These are phyloP conservation scores for Leucaena leucocephala DNA, from an alignment of 306 rosid genomes.

Conservation along the genomic window DNA sequence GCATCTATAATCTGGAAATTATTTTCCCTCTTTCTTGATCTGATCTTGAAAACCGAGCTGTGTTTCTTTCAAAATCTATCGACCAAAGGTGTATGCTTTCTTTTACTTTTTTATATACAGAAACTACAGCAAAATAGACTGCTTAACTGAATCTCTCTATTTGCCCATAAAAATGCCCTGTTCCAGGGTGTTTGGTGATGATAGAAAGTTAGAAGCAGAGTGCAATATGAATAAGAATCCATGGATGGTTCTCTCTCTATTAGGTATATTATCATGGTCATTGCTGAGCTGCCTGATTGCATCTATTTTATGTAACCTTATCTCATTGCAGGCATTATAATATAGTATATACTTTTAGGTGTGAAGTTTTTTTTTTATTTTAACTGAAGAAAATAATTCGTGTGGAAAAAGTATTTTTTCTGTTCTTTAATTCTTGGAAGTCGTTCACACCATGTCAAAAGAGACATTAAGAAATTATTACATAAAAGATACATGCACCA, in stretches of 20 bases:
- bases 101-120: slow-evolving; percentile 35
- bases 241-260: slow-evolving; percentile 29
- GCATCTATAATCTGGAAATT: slow-evolving; percentile 48
- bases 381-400: background rate
- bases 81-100: slow-evolving; percentile 42
- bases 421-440: background rate
- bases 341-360: slow-evolving; percentile 1
- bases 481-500: background rate
- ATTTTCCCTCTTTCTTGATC: slow-evolving; percentile 52
- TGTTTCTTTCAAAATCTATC: slow-evolving; percentile 38
- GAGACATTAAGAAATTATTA: background rate
- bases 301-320: background rate
- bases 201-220: slow-evolving; percentile 26
- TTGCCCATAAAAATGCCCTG: slow-evolving; percentile 32
- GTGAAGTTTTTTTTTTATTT: background rate
- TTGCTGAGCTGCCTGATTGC: slow-evolving; percentile 40
- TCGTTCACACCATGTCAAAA: slow-evolving; percentile 14
- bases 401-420: background rate
- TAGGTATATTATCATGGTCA: slow-evolving; percentile 39
- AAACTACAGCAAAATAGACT: slow-evolving; percentile 28
- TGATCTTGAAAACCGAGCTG: slow-evolving; percentile 61
- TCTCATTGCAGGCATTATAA: background rate
- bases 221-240: slow-evolving; percentile 32
- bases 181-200: slow-evolving; percentile 40
- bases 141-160: slow-evolving; percentile 52